Evolutionary conservation across 176 grass and related monocot species (phyloP).

Genomic region (Raddia guianensis): DNA sequence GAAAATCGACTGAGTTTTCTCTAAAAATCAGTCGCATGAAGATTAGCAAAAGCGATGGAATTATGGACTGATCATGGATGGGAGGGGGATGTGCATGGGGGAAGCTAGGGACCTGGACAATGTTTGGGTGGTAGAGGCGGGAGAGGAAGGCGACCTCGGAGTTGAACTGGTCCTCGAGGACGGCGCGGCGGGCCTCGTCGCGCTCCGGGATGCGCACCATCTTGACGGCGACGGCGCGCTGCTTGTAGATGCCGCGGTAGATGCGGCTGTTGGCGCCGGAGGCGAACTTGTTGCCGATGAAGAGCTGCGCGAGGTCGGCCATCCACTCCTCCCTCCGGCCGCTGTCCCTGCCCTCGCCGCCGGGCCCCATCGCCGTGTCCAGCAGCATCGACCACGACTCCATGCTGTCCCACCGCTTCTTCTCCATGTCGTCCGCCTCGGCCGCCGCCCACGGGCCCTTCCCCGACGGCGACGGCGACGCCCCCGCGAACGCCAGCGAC

Average conservation of each 20-base stretch:
- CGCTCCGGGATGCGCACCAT: conserved; percentile 96
- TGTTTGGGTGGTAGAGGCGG: conserved; percentile 89
- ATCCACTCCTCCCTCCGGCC: conserved; percentile 87
- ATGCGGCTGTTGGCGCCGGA: conserved; percentile 95
- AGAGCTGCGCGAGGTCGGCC: conserved; percentile 94
- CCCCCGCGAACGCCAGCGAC: conserved; percentile 34
- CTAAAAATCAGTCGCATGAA: too few species aligned
- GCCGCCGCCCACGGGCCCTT: conserved; percentile 36
- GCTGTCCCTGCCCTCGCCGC: conserved; percentile 35
- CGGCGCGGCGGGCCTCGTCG: conserved; percentile 67
- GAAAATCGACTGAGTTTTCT: too few species aligned
- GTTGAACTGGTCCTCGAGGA: conserved; percentile 92
- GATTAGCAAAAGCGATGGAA: too few species aligned
- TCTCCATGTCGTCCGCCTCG: conserved; percentile 95
- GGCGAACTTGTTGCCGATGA: conserved; percentile 97
- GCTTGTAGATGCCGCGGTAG: conserved; percentile 95
- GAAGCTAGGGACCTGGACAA: conserved; percentile 62
- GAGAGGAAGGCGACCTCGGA: conserved; percentile 93
- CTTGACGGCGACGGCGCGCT: conserved; percentile 89
- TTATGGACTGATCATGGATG: too few species aligned
- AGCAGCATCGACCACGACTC: conserved; percentile 98
- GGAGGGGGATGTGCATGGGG: neutral
- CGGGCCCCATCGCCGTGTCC: conserved; percentile 49
- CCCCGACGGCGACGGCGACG: conserved; percentile 45
- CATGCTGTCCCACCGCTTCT: conserved; percentile 97